Base-by-base conservation (phyloP, 2,329 filamentous ascomycete genomes). In the Sporothrix pseudoabietina region DNA sequence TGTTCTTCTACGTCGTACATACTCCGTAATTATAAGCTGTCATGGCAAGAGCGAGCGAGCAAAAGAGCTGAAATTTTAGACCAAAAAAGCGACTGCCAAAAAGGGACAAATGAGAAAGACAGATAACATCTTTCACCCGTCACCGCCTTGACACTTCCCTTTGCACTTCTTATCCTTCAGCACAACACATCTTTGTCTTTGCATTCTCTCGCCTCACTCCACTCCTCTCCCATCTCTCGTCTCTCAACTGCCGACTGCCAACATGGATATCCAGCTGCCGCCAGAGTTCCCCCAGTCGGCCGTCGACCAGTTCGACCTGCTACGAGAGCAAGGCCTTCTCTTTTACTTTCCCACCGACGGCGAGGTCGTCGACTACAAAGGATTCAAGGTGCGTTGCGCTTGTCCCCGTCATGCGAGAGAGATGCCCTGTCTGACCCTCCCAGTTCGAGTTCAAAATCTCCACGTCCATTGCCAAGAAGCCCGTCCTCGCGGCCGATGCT, bases 391-490 rank as follows among this genome's bases (percentile, higher is more conserved):
- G 26, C 35, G 39, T 39, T 39, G 52, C 12, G 30, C 12, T 9
- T 10, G 8, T 26, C 41, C 26, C 39, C 16, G 35, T 26, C 35
- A 26, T 44, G 16, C 4, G 4, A 10, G 12, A 2, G 8, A 16
- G 22, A 1, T 14, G 63, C 12, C 4, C 26, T 30, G 22, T n/a
- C 47, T 49, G n/a, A 22, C 22, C 4, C 59, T 19, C 26, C 7
- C 55, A 79, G 78, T 78, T 80, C 41, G 77, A 79, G 73, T 80
- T 80, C 74, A 75, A 77, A 65, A 73, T 76, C 63, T 76, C 77
- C 5, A 73, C 75, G 66, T 77, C 74, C 75, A 79, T 76, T 71
- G 77, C 63, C 59, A 73, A 71, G 44, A 77, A 77, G 35, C 75
- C 76, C 39, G 63, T 77, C 3, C 74, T 77, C 12, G 69, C 76